Evolutionary conservation across 2,329 filamentous ascomycete species (phyloP).

Genomic region (Trichophyton simii): DNA sequence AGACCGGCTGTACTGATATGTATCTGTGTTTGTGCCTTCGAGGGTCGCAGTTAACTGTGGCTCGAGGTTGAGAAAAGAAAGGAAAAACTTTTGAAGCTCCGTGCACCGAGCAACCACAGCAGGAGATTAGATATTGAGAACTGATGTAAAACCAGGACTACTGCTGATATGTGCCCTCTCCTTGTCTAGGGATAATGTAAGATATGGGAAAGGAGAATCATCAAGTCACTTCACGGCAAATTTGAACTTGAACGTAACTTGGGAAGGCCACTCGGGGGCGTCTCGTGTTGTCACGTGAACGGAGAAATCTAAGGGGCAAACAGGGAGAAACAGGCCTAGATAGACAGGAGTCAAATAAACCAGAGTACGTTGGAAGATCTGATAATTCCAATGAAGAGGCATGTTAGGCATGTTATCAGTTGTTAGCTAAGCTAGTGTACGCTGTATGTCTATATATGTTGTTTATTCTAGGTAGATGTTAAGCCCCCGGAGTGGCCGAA

Average conservation of each 20-base stretch:
- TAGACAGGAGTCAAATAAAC: neutral
- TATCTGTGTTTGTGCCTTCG: neutral
- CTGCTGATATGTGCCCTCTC: neutral
- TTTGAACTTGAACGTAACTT: neutral
- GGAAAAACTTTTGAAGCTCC: neutral
- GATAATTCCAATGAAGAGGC: neutral
- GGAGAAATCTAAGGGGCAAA: neutral
- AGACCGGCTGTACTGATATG: neutral
- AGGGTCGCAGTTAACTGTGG: neutral
- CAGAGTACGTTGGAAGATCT: neutral
- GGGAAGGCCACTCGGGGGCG: neutral
- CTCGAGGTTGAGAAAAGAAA: neutral
- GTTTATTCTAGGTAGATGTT: neutral
- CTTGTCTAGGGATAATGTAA: neutral
- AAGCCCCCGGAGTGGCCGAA: neutral
- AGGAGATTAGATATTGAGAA: neutral
- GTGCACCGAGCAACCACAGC: neutral
- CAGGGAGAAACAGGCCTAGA: neutral
- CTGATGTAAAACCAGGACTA: neutral
- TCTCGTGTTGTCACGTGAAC: neutral
- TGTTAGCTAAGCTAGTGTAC: neutral
- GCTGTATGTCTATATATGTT: neutral
- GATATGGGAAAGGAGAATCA: neutral
- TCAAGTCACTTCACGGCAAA: neutral
- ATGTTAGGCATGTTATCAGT: neutral